Base-by-base conservation (phyloP, 148 eudicot genomes). In the Chenopodium suecicum region DNA sequence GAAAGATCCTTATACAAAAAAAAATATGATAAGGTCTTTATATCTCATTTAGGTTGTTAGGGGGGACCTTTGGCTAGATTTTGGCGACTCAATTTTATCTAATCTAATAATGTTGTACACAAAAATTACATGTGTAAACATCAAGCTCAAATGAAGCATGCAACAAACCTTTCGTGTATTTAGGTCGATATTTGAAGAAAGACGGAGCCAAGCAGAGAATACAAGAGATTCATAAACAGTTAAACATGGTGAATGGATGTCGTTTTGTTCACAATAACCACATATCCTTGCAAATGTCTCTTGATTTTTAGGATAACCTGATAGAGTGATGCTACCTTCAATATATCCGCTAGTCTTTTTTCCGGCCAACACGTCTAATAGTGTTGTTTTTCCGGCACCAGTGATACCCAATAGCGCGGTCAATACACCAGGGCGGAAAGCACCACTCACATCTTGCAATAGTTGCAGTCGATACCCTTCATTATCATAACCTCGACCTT, bases 351-450 rank as follows among this genome's bases (percentile, higher is more conserved):
- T 88, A 9, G 95, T 92, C 83, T 92, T 91, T 76, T 92, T 84
- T 79, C 94, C 93, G 17, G 94, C 94, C 86, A 93, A 82, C 4
- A 93, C 94, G 81, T 91, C 92, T 91, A 91, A 87, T 84, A 93
- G 82, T 19, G 94, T 90, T 46, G 94, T 90, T 81, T 93, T 91
- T 27, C 94, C 97, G 67, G 94, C 97, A 34, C 97, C 97, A 84
- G 90, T 92, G 32, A 92, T 90, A 58, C 94, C 97, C 62, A 93
- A 91, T 14, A 93, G 86, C 25, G 97, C 93, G 22, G 97, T 93
- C 62, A 93, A 73, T 85, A 93, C 52, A 16, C 97, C 97, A 0
- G 94, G 97, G 80, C 88, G 88, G 69, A 91, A 93, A 80, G 89
- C 87, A 63, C 97, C 97, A 84, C 95, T 92, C 65, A 91, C 93